Evolutionary conservation across 108 stramenopile genomes (phyloP).

Genomic region (Parietichytrium sp.): DNA sequence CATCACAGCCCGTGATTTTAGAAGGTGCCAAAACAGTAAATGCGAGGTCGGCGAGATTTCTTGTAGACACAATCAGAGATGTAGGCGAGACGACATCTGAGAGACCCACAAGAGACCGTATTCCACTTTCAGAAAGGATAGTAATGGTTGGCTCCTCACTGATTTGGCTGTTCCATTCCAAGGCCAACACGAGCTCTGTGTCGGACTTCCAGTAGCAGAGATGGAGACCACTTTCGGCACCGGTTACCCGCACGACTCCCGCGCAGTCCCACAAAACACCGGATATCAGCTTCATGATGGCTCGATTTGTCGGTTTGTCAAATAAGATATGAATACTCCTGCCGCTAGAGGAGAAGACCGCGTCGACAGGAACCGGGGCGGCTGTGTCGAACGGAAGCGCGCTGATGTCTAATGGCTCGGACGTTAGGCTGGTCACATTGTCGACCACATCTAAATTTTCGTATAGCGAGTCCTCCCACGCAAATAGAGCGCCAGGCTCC

Average conservation of each 20-base stretch:
- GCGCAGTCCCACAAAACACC: not conserved
- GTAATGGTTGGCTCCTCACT: not conserved
- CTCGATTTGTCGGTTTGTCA: not conserved
- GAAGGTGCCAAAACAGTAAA: too few relatives aligned
- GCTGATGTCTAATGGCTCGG: too few relatives aligned
- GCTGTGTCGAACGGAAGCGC: not conserved
- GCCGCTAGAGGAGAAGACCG: not conserved
- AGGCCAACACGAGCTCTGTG: not conserved
- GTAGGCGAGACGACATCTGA: not conserved
- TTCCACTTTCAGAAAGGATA: not conserved
- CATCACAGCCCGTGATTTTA: too few relatives aligned
- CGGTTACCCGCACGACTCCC: not conserved
- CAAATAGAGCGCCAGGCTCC: too few relatives aligned
- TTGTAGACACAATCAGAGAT: not conserved
- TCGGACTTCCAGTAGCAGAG: not conserved
- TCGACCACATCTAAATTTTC: too few relatives aligned
- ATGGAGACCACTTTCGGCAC: not conserved
- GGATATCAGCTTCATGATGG: not conserved
- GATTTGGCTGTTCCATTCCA: not conserved
- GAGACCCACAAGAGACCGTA: not conserved
- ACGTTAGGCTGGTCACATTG: too few relatives aligned
- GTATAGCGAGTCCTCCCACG: too few relatives aligned
- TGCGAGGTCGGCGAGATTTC: too few relatives aligned
- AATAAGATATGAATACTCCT: not conserved
- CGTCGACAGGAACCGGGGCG: not conserved